Base-by-base conservation (phyloP, 257 asterid genomes). In the Primulina eburnea region DNA sequence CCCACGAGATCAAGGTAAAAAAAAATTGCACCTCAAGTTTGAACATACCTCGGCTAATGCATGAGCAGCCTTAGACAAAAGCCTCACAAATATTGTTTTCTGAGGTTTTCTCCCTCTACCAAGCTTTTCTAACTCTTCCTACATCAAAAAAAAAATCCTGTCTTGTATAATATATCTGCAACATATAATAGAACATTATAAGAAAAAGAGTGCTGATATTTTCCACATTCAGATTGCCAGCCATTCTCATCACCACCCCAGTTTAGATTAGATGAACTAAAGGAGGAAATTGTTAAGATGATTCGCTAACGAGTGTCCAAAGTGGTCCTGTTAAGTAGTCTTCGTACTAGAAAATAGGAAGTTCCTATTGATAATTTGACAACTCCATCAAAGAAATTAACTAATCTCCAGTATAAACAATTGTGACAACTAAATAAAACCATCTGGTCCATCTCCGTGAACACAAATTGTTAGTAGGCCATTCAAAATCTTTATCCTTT, bases 51-150 rank as follows among this genome's bases (percentile, higher is more conserved):
- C 97, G 71, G 97, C 97, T 76, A 91, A 79, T 62, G 96, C 96
- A 84, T 94, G 97, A 63, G 96, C 86, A 75, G 97, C 99, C 84
- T 86, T 91, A 26, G 93, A 81, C 85, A 94, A 73, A 74, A 94
- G 89, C 80, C 93, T 88, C 47, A 92, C 96, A 68, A 87, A 89
- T 34, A 73, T 78, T 53, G 97, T 88, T 82, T 86, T 94, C 79
- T 82, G 90, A 5, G 97, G 97, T 75, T 76, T 91, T 80, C 73
- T 86, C 69, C 83, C 89, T 89, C 83, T 82, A 59, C 90, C 96
- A 69, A 84, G 81, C 82, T 80, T 88, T 40, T 74, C 75, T 59
- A 91, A 81, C 76, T 91, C 97, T 64, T 89, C 97, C 99, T 94
- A 65, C 86, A 87, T 63, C 67, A 70, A 79, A 17, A 74, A 29